Percentiles rank a stretch among this genome's conserved stretches.
phyloP scores from a whole-genome alignment of 306 rosid genomes.

The Prunus dulcis region DNA sequence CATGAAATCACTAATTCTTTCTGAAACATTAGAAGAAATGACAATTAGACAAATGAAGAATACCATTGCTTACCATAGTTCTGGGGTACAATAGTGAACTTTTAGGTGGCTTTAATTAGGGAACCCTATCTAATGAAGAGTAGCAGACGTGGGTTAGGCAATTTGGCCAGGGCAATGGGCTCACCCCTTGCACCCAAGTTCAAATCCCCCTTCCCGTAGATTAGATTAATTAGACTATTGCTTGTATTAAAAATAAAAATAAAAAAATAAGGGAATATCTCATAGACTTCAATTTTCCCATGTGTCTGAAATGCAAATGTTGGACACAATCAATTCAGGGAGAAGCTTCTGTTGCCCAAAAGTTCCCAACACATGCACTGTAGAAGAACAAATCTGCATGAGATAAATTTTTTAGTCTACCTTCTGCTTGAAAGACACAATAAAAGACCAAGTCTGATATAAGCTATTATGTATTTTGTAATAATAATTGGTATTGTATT shows the following conservation, averaged over 20 bases:
- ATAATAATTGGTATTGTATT: too few relatives aligned
- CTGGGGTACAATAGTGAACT: conserved; percentile 59
- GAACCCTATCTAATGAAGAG: too few relatives aligned
- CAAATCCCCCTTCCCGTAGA: too few relatives aligned
- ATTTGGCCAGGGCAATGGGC: too few relatives aligned
- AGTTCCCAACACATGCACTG: not conserved
- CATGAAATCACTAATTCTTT: not conserved
- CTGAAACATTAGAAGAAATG: not conserved
- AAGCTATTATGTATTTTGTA: too few relatives aligned
- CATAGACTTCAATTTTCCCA: conserved; percentile 66
- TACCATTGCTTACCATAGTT: conserved; percentile 57
- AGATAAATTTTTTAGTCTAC: not conserved
- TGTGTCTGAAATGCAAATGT: conserved; percentile 47
- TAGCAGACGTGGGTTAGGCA: too few relatives aligned
- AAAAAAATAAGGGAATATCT: conserved; percentile 37
- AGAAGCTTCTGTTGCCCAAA: conserved; percentile 8
- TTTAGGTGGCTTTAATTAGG: conserved; percentile 60
- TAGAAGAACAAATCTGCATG: not conserved
- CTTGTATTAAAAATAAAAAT: too few relatives aligned
- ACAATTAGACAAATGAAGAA: not conserved
- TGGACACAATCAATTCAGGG: conserved; percentile 19
- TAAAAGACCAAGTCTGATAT: not conserved
- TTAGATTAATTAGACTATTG: too few relatives aligned
- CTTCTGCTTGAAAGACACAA: not conserved
- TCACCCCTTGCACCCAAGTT: too few relatives aligned